Evolutionary conservation across 306 rosid species (phyloP), one percentile per base, ranked within the genome.

Genomic region (Macrotyloma uniflorum): DNA sequence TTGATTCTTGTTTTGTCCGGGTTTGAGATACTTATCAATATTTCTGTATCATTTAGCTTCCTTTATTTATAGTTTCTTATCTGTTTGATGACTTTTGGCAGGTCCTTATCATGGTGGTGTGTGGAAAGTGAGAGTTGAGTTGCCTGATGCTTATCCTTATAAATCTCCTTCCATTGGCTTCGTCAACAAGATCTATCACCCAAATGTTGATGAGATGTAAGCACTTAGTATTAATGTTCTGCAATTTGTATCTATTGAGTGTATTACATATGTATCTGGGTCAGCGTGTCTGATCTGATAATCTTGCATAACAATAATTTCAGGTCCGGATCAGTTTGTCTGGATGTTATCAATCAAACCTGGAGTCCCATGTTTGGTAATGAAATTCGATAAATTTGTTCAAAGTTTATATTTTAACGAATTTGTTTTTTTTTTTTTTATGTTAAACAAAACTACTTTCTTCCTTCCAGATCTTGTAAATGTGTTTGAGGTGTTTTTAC

Each of bases 351-450:
- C 81, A 85, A 85, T 75, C 88, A 85, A 68, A 82, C 86, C 71
- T 85, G 88, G 88, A 85, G 88, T 73, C 88, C 88, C 77, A 85
- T 85, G 88, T 85, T 85, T 70, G 88, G 88, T 85, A 75, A 63
- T 70, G 63, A 81, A 66, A 19, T 68, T 68, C 14, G 5, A 38
- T 36, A 6, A 19, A 35, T 26, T 51, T 62, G 22, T 74, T 30
- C 49, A 7, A 30, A 22, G 51, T 74, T 71, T 16, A 35, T n/a
- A 11, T 36, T 65, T 49, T 54, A 13, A 49, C 42, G 54, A 14
- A 64, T 76, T 40, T 46, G 30, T 42, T 79, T 78, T 47, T 10
- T 63, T 10, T 63, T 71, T 2, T 62, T 15, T 12, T 74, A 72
- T 53, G 75, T 75, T 45, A 62, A 80, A 80, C 53, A 62, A 80